Base-by-base conservation (phyloP, 2,329 filamentous ascomycete genomes). In the Ophiostoma novo-ulmi region DNA sequence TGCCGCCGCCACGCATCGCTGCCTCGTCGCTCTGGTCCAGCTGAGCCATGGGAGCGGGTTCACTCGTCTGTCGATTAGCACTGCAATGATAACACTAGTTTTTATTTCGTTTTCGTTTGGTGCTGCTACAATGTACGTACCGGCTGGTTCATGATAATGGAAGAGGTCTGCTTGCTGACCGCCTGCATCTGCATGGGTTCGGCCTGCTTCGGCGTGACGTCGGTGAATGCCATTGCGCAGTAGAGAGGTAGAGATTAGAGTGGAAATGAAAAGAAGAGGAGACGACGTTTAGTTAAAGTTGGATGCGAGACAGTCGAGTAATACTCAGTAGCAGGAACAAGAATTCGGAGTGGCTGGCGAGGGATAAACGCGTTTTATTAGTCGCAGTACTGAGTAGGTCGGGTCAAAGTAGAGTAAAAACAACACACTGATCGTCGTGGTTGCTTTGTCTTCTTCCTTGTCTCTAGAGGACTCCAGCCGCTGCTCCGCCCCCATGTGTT, bases 121-220 rank as follows among this genome's bases (percentile, higher is more conserved):
- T 61, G 22, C 10, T 26, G 20, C 7, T 55, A 11, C 14, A 31
- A 31, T 63, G 22, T 35, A 35, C 64, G 7, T 44, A 67, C 65
- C n/a, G 65, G 65, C 65, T 67, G 65, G 20, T 3, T 20, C n/a
- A 8, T 22, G 22, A 67, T 2, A 20, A 67, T 22, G 5, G 39
- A 7, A 13, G 14, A 8, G 38, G 64, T 13, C 64, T 39, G 14
- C n/a, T n/a, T 22, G 36, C 17, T 41, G 63, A 22, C 36, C 63
- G 63, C 63, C 38, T 10, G 38, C 38, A 39, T 39, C 63, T 44
- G 64, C 64, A 67, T 67, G 4, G 65, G 65, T 39, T 17, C 65
- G 20, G n/a, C 26, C 65, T 48, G 65, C 65, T 44, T 67, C 1
- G 65, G 65, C 36, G 65, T 41, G 58, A n/a, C 63, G 13, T 67